These are phyloP conservation scores for Colletotrichum agaves DNA, from an alignment of 2,329 filamentous ascomycete species.

Conservation along the genomic window DNA sequence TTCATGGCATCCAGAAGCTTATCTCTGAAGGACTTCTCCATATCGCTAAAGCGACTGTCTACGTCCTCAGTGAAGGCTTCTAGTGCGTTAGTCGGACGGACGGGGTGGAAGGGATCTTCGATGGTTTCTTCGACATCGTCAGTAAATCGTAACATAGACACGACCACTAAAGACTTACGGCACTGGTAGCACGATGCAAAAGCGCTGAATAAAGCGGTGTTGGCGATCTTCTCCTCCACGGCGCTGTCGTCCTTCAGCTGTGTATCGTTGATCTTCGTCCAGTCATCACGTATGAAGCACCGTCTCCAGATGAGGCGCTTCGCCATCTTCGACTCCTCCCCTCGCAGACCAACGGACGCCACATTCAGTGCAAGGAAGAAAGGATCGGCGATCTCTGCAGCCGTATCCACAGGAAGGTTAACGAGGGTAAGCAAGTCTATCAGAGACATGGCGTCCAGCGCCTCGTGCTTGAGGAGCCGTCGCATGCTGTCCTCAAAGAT, in stretches of 20 bases:
- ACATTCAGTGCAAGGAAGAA: slow-evolving; percentile 80
- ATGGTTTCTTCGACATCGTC: slow-evolving; percentile 52
- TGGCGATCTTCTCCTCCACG: slow-evolving; percentile 68
- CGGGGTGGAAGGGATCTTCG: slow-evolving; percentile 55
- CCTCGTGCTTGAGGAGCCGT: slow-evolving; percentile 76
- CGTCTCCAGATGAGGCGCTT: slow-evolving; percentile 84
- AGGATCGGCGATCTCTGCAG: slow-evolving; percentile 69
- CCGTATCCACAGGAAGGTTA: slow-evolving; percentile 54
- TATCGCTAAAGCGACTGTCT: slow-evolving; percentile 67
- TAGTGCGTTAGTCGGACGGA: slow-evolving; percentile 63
- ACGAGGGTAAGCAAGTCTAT: slow-evolving; percentile 87
- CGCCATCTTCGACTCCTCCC: slow-evolving; percentile 68
- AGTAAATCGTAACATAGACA: slow-evolving; percentile 38
- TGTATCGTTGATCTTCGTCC: slow-evolving; percentile 82
- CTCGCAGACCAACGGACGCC: slow-evolving; percentile 64
- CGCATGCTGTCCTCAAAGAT: slow-evolving; percentile 78
- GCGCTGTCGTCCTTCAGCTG: slow-evolving; percentile 77
- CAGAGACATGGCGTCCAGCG: slow-evolving; percentile 71
- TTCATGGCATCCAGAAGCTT: slow-evolving; percentile 78
- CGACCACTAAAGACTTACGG: slow-evolving; percentile 55
- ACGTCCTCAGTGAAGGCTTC: slow-evolving; percentile 71
- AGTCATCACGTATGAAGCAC: slow-evolving; percentile 85
- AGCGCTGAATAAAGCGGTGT: slow-evolving; percentile 76
- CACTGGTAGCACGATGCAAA: slow-evolving; percentile 71
- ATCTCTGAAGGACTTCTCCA: slow-evolving; percentile 72